Base-by-base conservation (phyloP, 805 yeast species). In the Kodamaea kakaduensis region DNA sequence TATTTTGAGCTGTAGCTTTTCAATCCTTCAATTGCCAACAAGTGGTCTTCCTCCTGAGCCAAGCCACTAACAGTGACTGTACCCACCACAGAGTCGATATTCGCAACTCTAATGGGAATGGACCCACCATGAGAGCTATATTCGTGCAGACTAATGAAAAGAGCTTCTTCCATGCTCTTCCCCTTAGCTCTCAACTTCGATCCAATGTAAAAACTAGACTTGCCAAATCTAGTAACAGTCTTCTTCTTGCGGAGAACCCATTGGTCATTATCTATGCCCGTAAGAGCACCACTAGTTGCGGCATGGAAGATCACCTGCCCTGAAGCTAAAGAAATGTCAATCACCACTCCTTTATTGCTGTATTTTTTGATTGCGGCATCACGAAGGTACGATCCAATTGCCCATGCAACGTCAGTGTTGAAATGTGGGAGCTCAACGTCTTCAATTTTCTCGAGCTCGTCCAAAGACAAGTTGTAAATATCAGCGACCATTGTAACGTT, bases 121-220 rank as follows among this genome's bases (percentile, higher is more conserved):
- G 73, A 67, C 36, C 83, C 83, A 16, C 83, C 83, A 44, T 73
- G 78, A 19, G 63, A 53, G 7, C 78, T 77, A 45, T 64, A 75
- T 9, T 69, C 74, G 13, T 45, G 45, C 7, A 67, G 56, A 18
- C 67, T 64, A 13, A 73, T 54, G 36, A 61, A 67, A 25, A 55
- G 53, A 3, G 61, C 65, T 20, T 54, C 56, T 26, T 66, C 71
- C 2, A 66, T 36, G 6, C 70, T 56, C 32, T 61, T 55, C 2
- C 56, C 57, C 39, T 59, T 65, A 1, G 33, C 36, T 16, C 59
- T 58, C 38, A 70, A 54, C 46, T 67, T 69, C 31, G 58, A 58
- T 5, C 78, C 77, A 48, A 73, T 59, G 38, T 50, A 62, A 50
- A 64, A 72, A 37, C 75, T 69, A 2, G 80, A 71, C 32, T 52